These are phyloP conservation scores for Rhizodiscina lignyota DNA, from an alignment of 495 filamentous ascomycete genomes.

Conservation along the genomic window DNA sequence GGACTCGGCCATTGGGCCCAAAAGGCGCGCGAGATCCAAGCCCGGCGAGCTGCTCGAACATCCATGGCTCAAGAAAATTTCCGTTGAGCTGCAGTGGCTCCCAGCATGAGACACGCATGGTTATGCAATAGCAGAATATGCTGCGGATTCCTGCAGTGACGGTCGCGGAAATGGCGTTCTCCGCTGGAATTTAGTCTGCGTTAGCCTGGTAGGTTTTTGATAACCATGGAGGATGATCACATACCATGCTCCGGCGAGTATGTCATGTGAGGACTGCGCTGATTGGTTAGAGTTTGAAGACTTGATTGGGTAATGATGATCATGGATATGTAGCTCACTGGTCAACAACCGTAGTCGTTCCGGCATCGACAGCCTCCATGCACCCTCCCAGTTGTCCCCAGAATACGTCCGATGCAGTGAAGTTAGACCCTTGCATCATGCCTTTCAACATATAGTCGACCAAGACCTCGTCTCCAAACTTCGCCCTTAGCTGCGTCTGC, in stretches of 20 bases:
- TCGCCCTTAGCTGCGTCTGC: conserved; percentile 33
- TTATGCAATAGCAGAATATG: no score
- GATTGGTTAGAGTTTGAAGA: conserved; percentile 26
- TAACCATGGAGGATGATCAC: no score
- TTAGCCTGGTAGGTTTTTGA: conserved; percentile 16
- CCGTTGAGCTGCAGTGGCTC: no score
- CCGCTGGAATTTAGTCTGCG: no score
- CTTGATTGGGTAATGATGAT: conserved; percentile 25
- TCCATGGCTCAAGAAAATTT: no score
- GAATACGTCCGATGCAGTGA: conserved; percentile 32
- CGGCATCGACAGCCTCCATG: conserved; percentile 34
- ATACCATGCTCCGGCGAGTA: conserved; percentile 24
- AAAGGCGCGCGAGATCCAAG: no score
- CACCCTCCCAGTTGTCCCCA: conserved; percentile 35
- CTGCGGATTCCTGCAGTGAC: no score
- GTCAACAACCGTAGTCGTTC: conserved; percentile 41
- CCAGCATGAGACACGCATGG: no score
- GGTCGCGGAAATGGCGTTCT: no score
- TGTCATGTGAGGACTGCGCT: conserved; percentile 31
- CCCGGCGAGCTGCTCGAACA: no score
- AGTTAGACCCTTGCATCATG: conserved; percentile 19
- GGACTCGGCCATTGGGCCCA: no score
- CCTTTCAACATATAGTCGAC: conserved; percentile 27
- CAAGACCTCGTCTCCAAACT: conserved; percentile 23
- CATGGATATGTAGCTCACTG: conserved; percentile 34